Evolutionary conservation across 257 asterid genomes (phyloP), one percentile per base, ranked within the genome.

Genomic region (Primulina huaijiensis): DNA sequence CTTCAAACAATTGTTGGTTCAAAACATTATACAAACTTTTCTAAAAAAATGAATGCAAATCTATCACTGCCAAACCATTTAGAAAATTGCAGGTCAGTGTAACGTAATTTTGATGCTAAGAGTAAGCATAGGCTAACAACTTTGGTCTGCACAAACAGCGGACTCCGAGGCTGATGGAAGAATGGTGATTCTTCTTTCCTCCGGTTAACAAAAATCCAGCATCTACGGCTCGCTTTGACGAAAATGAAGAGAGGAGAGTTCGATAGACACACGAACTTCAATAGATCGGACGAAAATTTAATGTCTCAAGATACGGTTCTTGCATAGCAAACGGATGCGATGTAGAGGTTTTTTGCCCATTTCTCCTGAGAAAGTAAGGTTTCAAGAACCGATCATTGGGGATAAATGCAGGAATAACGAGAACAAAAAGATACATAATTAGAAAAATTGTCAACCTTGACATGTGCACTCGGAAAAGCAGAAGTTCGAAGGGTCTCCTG

Each of bases 401-500:
- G 35, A 64, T 29, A 60, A 27, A 12, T 29, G 12, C 7, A 33
- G 5, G 25, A 31, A 53, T 1, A 74, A 67, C n/a, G 52, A 29
- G 31, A 62, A 25, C 46, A 65, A 2, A 73, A 50, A 50, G n/a
- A 38, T 38, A 14, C 17, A 43, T 43, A 4, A 12, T 16, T 12
- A 53, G 60, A 35, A 70, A 0, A 59, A 69, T 20, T 63, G 8
- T 53, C 75, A 72, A 88, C 95, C 91, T 88, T 81, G 65, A 86
- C 84, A 61, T 83, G 90, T 46, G 75, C 65, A 67, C 79, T 76
- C 3, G 95, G 92, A 77, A 88, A 88, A 8, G 76, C 83, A 70
- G 90, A 72, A 58, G 88, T 86, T 23, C 95, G 84, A 40, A 88
- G 87, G 2, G 92, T 86, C 77, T 86, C 95, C 60, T 88, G 95